A percentile compares a stretch with the other conserved stretches of the same genome.
These are phyloP conservation scores for Aspergillus quadrilineatus DNA, from an alignment of 2,329 filamentous ascomycete species.

Conservation along the genomic window DNA sequence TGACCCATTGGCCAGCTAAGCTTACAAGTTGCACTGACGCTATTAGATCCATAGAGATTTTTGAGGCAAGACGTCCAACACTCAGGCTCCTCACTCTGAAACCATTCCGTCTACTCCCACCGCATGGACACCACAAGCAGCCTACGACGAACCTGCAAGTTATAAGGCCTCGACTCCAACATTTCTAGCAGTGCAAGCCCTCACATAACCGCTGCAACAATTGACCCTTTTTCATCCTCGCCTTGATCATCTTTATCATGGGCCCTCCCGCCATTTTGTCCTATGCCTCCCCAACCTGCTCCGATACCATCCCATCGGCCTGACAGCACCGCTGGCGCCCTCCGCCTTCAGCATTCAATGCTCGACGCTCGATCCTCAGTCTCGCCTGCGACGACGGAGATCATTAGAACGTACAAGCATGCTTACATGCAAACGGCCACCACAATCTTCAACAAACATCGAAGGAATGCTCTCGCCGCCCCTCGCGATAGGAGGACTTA, in stretches of 20 bases:
- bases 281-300: not conserved
- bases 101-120: not conserved
- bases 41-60: no score
- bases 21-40: not conserved
- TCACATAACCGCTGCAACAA: constrained; percentile 9
- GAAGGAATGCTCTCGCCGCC: constrained; percentile 12
- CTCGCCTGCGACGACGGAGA: not conserved
- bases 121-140: not conserved
- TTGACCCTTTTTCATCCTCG: constrained; percentile 7
- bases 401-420: not conserved
- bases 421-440: not conserved
- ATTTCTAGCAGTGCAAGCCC: not conserved
- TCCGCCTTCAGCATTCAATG: not conserved
- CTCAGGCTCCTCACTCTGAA: not conserved
- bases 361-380: not conserved
- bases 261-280: constrained; percentile 4
- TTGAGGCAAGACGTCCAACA: not conserved
- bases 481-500: constrained; percentile 1
- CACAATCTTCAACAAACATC: not conserved
- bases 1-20: not conserved
- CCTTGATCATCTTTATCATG: constrained; percentile 9
- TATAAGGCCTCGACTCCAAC: not conserved
- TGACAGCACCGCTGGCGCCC: not conserved
- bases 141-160: not conserved
- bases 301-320: not conserved